phyloP scores from a whole-genome alignment of 192 early-diverging fungal species.

The Coemansia sp. region DNA sequence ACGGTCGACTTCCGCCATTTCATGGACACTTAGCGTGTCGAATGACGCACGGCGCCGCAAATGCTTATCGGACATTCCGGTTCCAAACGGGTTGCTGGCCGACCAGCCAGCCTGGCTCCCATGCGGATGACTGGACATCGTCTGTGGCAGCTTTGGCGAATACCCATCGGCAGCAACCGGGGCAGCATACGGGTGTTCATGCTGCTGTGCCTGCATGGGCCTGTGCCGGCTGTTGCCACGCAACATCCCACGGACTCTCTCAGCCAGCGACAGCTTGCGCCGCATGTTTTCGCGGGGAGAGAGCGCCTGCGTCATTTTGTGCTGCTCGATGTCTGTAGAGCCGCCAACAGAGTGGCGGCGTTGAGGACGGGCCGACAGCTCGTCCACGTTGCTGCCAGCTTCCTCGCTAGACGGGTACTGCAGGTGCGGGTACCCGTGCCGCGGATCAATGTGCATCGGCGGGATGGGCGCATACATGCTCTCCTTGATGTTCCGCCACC shows the following conservation, averaged over 20 bases:
- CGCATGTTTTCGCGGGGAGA: slow-evolving; percentile 42
- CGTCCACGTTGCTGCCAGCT: background rate
- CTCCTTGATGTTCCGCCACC: slow-evolving; percentile 54
- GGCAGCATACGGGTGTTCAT: slow-evolving; percentile 4
- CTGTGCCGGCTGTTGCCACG: slow-evolving; percentile 11
- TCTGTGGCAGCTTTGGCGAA: slow-evolving; percentile 6
- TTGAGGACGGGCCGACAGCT: slow-evolving; percentile 20
- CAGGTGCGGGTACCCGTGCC: background rate
- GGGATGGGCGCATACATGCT: slow-evolving; percentile 53
- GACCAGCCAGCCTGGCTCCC: background rate
- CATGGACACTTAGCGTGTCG: slow-evolving; percentile 45
- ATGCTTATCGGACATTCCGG: background rate
- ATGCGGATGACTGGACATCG: background rate
- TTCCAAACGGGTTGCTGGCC: slow-evolving; percentile 15
- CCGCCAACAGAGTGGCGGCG: slow-evolving; percentile 51
- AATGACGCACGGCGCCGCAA: slow-evolving; percentile 39
- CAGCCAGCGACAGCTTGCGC: slow-evolving; percentile 37
- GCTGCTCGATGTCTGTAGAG: slow-evolving; percentile 46
- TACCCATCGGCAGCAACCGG: background rate
- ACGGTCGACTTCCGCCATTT: slow-evolving; percentile 45
- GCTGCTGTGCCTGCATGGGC: background rate
- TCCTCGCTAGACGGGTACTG: slow-evolving; percentile 4
- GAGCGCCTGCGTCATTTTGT: slow-evolving; percentile 29
- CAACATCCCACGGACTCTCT: slow-evolving; percentile 33
- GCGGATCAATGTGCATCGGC: slow-evolving; percentile 29